Evolutionary conservation across 768 basidiomycete genomes (phyloP).

Genomic region (Panus rudis): DNA sequence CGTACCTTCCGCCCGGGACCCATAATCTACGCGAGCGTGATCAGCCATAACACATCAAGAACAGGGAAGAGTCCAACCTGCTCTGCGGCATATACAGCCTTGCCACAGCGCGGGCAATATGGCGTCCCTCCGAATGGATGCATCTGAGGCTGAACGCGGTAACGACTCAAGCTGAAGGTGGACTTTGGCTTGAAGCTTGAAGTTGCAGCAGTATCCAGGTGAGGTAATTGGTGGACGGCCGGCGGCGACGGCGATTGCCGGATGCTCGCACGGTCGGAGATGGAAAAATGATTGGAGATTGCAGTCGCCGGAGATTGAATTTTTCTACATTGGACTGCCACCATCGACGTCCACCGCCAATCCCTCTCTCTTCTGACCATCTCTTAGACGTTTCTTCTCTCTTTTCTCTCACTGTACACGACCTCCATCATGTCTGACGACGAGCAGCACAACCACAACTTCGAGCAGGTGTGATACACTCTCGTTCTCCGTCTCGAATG

Average conservation of each 20-base stretch:
- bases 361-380: constrained; percentile 8
- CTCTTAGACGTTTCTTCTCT: constrained; percentile 21
- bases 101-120: constrained; percentile 66
- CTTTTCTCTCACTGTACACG: constrained; percentile 20
- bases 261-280: constrained; percentile 30
- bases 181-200: neutral
- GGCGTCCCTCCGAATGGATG: constrained; percentile 69
- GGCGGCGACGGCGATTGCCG: constrained; percentile 18
- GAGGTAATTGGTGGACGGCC: neutral
- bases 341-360: constrained; percentile 16
- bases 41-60: neutral
- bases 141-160: constrained; percentile 41
- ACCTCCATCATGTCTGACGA: constrained; percentile 75
- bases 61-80: constrained; percentile 41
- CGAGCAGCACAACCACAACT: constrained; percentile 78
- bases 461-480: constrained; percentile 59
- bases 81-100: constrained; percentile 82
- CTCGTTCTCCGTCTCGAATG: constrained; percentile 8
- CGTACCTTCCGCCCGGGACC: constrained; percentile 85
- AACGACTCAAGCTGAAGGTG: no score
- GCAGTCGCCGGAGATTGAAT: constrained; percentile 3
- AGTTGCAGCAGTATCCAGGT: no score
- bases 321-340: constrained; percentile 12
- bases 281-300: constrained; percentile 26
- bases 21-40: constrained; percentile 46